Percentiles rank a stretch among this genome's conserved stretches.
phyloP scores from a whole-genome alignment of 2,329 filamentous ascomycete genomes.

The Penicillium concentricum region DNA sequence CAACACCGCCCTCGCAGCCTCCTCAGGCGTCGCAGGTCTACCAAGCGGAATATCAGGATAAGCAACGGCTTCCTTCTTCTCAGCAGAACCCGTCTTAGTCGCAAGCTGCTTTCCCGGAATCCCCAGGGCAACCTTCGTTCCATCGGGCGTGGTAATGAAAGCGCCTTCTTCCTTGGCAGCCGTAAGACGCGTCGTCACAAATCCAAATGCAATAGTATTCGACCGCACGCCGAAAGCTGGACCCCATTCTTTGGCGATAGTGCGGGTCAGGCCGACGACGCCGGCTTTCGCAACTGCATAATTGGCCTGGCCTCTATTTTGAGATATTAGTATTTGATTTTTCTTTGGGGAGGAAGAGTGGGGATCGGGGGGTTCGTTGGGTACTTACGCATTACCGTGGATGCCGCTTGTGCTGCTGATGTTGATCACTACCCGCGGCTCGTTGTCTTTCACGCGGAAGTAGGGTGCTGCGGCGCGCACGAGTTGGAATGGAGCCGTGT shows the following conservation, averaged over 20 bases:
- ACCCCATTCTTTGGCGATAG: slow-evolving; percentile 90
- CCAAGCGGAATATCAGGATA: slow-evolving; percentile 74
- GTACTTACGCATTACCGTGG: slow-evolving; percentile 69
- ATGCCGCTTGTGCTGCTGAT: slow-evolving; percentile 79
- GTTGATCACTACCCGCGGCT: slow-evolving; percentile 76
- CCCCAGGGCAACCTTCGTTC: slow-evolving; percentile 70
- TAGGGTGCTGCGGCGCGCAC: slow-evolving; percentile 77
- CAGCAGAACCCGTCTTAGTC: slow-evolving; percentile 26
- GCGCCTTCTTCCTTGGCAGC: slow-evolving; percentile 81
- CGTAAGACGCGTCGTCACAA: slow-evolving; percentile 76
- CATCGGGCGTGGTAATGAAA: slow-evolving; percentile 73
- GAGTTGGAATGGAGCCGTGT: slow-evolving; percentile 81
- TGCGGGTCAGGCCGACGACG: slow-evolving; percentile 78
- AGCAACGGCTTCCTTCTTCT: slow-evolving; percentile 23
- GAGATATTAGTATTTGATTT: background rate
- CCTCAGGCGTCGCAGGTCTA: slow-evolving; percentile 72
- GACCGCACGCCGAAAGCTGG: slow-evolving; percentile 76
- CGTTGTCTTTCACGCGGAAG: slow-evolving; percentile 82
- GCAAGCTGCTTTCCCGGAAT: slow-evolving; percentile 63
- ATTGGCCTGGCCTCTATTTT: slow-evolving; percentile 70
- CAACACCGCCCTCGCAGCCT: slow-evolving; percentile 75
- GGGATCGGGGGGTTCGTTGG: background rate
- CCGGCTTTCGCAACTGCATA: slow-evolving; percentile 84
- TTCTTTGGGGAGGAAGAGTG: background rate
- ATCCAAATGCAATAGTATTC: slow-evolving; percentile 82